Percentiles rank a stretch among this genome's conserved stretches.
Conservation (phyloP, 2,329 filamentous ascomycete species). For the Colletotrichum higginsianum region DNA sequence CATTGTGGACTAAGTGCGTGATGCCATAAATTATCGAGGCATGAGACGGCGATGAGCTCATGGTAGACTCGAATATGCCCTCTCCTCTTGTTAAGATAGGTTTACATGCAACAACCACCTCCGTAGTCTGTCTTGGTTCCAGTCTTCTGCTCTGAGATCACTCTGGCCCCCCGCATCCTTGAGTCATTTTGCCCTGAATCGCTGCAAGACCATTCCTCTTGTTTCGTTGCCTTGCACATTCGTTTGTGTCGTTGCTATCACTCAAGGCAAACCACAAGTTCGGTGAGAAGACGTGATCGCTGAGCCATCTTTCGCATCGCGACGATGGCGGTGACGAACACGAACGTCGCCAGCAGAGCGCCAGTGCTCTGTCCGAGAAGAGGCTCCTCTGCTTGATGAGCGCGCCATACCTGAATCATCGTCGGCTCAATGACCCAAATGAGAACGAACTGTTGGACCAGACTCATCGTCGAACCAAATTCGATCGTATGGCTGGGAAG, state of each 20-base stretch:
- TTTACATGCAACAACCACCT: not conserved
- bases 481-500: not conserved
- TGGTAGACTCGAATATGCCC: not conserved
- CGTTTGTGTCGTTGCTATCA: not conserved
- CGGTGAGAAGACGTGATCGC: not conserved
- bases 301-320: not conserved
- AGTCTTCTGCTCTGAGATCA: not conserved
- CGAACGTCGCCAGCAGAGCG: not conserved
- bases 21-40: not conserved
- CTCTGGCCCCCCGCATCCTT: no score
- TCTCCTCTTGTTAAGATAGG: not conserved
- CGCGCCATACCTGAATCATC: not conserved
- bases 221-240: no score
- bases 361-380: conserved; percentile 6
- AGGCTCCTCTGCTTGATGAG: not conserved
- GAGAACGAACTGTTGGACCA: not conserved
- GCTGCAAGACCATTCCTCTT: not conserved
- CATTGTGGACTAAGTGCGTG: not conserved
- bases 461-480: not conserved
- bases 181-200: not conserved
- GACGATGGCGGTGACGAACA: not conserved
- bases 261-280: not conserved
- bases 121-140: not conserved
- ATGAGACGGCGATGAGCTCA: not conserved
- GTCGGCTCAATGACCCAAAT: not conserved